These are phyloP conservation scores for Monoraphidium neglectum DNA, from an alignment of 139 green algal species.

Conservation along the genomic window DNA sequence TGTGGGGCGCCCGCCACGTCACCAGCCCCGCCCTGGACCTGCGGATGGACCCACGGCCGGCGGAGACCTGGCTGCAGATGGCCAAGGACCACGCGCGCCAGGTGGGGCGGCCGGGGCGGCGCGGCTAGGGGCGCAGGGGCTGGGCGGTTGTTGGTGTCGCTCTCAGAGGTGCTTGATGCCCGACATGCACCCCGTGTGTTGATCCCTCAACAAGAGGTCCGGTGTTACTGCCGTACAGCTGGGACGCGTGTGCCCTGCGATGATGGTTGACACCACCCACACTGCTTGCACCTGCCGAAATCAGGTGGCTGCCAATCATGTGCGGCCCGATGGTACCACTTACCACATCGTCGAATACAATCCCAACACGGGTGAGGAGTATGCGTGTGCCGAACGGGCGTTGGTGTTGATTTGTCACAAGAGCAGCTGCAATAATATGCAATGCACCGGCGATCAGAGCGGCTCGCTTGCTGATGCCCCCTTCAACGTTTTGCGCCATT, in stretches of 20 bases:
- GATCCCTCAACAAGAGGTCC: no score
- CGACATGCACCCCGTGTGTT: no score
- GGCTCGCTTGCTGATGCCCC: no score
- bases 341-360: constrained; percentile 32
- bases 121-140: no score
- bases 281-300: neutral
- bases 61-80: constrained; percentile 15
- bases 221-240: neutral
- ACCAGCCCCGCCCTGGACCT: neutral
- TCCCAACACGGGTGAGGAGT: neutral
- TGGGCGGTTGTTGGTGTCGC: no score
- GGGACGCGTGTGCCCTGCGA: neutral
- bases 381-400: no score
- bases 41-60: constrained; percentile 2
- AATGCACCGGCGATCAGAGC: no score
- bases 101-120: neutral
- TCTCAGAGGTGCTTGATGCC: no score
- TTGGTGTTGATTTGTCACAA: no score
- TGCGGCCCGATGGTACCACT: constrained; percentile 27
- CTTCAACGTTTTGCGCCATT: no score
- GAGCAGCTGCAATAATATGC: no score
- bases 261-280: neutral
- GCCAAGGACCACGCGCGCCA: constrained; percentile 13
- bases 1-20: constrained; percentile 21
- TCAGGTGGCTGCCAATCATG: constrained; percentile 18